These are phyloP conservation scores for Mycena rosella DNA, from an alignment of 768 basidiomycete genomes.

Conservation along the genomic window DNA sequence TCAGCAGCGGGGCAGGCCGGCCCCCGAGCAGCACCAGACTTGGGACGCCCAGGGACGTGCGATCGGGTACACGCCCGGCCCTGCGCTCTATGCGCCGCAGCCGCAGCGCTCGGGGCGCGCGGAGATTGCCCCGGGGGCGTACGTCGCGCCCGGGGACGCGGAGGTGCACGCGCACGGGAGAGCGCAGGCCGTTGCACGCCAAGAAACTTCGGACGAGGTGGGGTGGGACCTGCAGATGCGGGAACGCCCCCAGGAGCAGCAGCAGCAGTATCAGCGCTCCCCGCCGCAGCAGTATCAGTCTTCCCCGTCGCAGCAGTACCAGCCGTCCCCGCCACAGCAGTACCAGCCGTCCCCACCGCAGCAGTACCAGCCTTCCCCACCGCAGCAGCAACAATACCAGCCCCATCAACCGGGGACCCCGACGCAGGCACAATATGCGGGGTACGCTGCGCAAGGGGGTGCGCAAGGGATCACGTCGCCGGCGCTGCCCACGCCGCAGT, in stretches of 20 bases:
- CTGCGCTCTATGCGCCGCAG: conserved; percentile 63
- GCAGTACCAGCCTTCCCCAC: neutral
- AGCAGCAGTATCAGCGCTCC: conserved; percentile 10
- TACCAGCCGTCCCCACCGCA: conserved; percentile 14
- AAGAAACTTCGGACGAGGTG: conserved; percentile 48
- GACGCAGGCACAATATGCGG: conserved; percentile 36
- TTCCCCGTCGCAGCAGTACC: neutral
- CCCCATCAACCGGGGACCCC: conserved; percentile 26
- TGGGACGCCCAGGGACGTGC: conserved; percentile 67
- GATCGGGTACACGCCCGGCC: conserved; percentile 60
- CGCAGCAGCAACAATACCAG: conserved; percentile 2
- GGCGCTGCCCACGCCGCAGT: conserved; percentile 19
- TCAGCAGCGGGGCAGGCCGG: conserved; percentile 42
- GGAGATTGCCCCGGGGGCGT: conserved; percentile 21
- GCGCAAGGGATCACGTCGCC: neutral
- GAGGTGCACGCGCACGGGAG: conserved; percentile 34
- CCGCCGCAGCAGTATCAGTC: neutral
- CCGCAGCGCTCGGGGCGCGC: conserved; percentile 50
- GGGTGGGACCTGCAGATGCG: conserved; percentile 48
- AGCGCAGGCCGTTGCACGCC: neutral
- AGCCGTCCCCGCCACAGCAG: conserved; percentile 5
- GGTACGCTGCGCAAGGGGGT: conserved; percentile 9
- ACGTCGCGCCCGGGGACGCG: conserved; percentile 29
- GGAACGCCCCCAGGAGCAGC: conserved; percentile 6
- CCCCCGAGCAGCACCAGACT: conserved; percentile 52